These are phyloP conservation scores for Botrytis fragariae DNA, from an alignment of 2,329 filamentous ascomycete genomes.

Conservation along the genomic window DNA sequence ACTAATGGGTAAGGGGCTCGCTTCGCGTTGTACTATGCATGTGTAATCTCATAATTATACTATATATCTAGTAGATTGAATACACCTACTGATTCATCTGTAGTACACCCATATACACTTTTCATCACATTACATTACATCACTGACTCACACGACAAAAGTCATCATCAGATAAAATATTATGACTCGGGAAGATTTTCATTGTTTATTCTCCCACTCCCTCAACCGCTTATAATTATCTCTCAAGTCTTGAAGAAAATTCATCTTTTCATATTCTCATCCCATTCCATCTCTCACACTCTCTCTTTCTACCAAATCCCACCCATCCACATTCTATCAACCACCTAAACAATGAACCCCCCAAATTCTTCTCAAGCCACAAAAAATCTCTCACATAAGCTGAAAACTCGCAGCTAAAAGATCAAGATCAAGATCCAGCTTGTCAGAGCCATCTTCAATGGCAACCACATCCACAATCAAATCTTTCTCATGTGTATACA, in stretches of 20 bases:
- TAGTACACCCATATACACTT: too few relatives aligned
- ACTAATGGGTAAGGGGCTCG: too few relatives aligned
- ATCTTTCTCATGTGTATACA: not conserved
- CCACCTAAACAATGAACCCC: not conserved
- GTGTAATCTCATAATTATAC: too few relatives aligned
- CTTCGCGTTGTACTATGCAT: too few relatives aligned
- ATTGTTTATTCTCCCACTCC: not conserved
- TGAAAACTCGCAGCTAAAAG: not conserved
- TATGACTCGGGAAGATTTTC: not conserved
- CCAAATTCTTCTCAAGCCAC: not conserved
- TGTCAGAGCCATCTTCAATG: not conserved
- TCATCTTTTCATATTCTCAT: conserved; percentile 7
- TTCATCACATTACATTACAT: too few relatives aligned
- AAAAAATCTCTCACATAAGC: not conserved
- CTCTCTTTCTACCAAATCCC: not conserved
- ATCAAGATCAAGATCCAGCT: conserved; percentile 4
- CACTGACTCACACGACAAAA: not conserved
- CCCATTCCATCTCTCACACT: not conserved
- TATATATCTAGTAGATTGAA: too few relatives aligned
- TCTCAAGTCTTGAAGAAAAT: not conserved
- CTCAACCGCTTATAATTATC: too few relatives aligned
- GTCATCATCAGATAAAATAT: not conserved
- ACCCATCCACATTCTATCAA: not conserved
- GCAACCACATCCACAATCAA: not conserved
- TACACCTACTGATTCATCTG: too few relatives aligned